A percentile compares a stretch with the other conserved stretches of the same genome.
phyloP scores from a whole-genome alignment of 2,329 filamentous ascomycete genomes.

The Dothiorella sarmentorum region DNA sequence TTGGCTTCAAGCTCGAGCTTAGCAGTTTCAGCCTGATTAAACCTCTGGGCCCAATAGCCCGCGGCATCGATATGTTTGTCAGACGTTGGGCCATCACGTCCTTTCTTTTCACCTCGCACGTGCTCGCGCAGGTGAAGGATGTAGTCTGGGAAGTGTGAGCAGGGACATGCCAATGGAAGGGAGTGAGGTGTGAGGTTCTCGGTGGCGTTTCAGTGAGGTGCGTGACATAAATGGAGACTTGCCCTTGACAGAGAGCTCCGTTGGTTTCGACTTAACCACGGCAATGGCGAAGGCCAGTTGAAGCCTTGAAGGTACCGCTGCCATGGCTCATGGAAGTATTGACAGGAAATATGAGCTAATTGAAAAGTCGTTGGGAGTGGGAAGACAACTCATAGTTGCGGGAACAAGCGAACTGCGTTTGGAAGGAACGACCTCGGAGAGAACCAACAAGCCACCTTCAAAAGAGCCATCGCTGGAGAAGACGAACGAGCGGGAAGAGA shows the following conservation, averaged over 20 bases:
- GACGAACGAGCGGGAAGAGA: too few relatives aligned
- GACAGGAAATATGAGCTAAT: too few relatives aligned
- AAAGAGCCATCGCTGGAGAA: neutral
- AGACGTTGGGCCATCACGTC: slow-evolving; percentile 25
- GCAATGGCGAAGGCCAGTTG: slow-evolving; percentile 35
- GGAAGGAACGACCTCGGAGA: slow-evolving; percentile 8
- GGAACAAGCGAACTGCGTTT: neutral
- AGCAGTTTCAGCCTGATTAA: slow-evolving; percentile 25
- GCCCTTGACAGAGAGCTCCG: slow-evolving; percentile 32
- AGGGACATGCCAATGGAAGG: neutral
- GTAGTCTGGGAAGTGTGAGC: slow-evolving; percentile 26
- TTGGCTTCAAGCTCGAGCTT: slow-evolving; percentile 25
- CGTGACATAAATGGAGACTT: neutral
- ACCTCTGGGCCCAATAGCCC: slow-evolving; percentile 37
- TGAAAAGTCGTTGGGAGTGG: neutral
- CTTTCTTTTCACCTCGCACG: slow-evolving; percentile 24
- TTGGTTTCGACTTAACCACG: slow-evolving; percentile 39
- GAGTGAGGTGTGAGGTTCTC: neutral
- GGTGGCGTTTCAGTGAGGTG: neutral
- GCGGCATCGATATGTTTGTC: slow-evolving; percentile 38
- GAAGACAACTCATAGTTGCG: neutral
- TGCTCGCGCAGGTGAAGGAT: slow-evolving; percentile 35
- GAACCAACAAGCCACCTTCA: neutral
- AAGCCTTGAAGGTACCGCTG: slow-evolving; percentile 8
- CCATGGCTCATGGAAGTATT: neutral